phyloP scores from a whole-genome alignment of 306 rosid genomes.

The Inga oerstediana region DNA sequence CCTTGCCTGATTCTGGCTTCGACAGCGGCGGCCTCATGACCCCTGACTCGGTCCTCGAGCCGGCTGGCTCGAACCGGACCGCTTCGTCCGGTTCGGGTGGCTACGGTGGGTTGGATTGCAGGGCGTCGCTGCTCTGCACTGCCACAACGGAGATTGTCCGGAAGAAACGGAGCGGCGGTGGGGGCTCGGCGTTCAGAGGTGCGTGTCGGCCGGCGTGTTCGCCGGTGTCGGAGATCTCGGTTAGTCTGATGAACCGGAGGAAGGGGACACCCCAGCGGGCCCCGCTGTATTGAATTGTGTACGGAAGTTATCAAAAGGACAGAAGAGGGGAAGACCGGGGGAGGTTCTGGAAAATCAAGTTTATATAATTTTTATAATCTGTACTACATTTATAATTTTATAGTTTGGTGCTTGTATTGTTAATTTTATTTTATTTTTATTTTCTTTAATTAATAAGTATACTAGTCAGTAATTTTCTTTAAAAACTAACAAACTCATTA shows the following conservation, averaged over 20 bases:
- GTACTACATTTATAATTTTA: neutral
- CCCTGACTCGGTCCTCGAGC: conserved; percentile 77
- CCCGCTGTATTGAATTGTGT: conserved; percentile 68
- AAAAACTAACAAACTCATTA: neutral
- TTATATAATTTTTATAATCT: neutral
- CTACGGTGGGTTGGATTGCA: conserved; percentile 47
- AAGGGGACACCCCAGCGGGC: conserved; percentile 88
- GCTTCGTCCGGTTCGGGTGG: conserved; percentile 78
- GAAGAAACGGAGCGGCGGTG: conserved; percentile 46
- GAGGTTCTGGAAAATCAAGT: conserved; percentile 20
- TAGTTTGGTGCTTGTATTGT: neutral
- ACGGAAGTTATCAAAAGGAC: neutral
- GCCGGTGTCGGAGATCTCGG: conserved; percentile 54
- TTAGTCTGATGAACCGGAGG: conserved; percentile 67
- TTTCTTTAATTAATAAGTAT: neutral
- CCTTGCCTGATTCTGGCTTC: conserved; percentile 58
- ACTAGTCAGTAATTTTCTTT: neutral
- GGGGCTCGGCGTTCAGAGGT: conserved; percentile 35
- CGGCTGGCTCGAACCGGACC: conserved; percentile 57
- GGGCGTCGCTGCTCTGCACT: conserved; percentile 56
- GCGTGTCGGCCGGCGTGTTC: conserved; percentile 55
- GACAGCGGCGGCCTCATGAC: conserved; percentile 73
- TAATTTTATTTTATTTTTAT: neutral
- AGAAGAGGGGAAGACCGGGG: conserved; percentile 1
- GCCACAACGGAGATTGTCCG: conserved; percentile 81